Percentiles rank a stretch among this genome's conserved stretches.
Evolutionary conservation across 1,139 yeast species (phyloP).

Genomic region (Suzukiozyma palmioleophila): DNA sequence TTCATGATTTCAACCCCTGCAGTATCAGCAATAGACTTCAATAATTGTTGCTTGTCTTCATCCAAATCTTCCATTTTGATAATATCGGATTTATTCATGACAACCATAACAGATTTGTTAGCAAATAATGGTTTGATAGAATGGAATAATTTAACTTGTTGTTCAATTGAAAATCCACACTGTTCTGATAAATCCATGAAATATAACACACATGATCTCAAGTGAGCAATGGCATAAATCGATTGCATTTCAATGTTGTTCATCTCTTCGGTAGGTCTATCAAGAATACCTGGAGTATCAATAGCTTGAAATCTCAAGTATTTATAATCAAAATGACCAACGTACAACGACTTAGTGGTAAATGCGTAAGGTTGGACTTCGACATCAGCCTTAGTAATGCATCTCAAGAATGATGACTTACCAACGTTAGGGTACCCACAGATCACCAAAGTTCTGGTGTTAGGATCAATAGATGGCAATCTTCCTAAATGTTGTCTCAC

Average conservation of each 20-base stretch:
- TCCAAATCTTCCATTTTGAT: conserved; percentile 80
- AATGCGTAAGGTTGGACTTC: conserved; percentile 99
- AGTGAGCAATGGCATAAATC: conserved; percentile 96
- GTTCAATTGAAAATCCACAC: conserved; percentile 97
- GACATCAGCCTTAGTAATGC: conserved; percentile 96
- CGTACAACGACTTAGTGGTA: conserved; percentile 92
- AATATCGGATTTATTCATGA: conserved; percentile 91
- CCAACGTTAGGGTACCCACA: conserved; percentile 99
- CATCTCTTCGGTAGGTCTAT: conserved; percentile 99
- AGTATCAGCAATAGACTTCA: conserved; percentile 56
- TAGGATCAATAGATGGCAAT: conserved; percentile 96
- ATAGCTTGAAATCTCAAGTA: conserved; percentile 97
- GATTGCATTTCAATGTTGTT: conserved; percentile 99
- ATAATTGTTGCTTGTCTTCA: conserved; percentile 66
- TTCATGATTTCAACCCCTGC: conserved; percentile 91
- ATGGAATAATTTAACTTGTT: conserved; percentile 94
- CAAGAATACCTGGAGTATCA: conserved; percentile 98
- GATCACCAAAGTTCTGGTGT: conserved; percentile 92
- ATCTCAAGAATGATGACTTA: conserved; percentile 87
- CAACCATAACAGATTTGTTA: conserved; percentile 92
- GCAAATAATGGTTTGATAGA: conserved; percentile 96
- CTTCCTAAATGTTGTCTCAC: conserved; percentile 99
- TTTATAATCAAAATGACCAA: conserved; percentile 97
- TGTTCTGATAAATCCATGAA: conserved; percentile 98
- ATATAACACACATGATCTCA: conserved; percentile 91